A percentile compares a stretch with the other conserved stretches of the same genome.
Evolutionary conservation across 495 filamentous ascomycete genomes (phyloP).

Genomic region (Daldinia grandis): DNA sequence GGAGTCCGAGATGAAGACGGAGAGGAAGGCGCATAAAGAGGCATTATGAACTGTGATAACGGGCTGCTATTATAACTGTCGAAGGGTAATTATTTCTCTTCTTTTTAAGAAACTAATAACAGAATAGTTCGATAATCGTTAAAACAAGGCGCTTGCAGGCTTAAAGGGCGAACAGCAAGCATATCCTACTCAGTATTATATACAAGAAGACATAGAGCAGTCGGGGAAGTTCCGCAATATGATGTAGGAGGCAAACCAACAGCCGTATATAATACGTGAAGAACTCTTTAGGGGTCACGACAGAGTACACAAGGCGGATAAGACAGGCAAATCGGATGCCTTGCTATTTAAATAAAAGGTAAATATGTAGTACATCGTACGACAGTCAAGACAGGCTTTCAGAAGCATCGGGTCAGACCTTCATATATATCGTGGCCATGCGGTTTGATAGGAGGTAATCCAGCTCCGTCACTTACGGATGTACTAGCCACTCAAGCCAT

Average conservation of each 20-base stretch:
- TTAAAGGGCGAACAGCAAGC: not conserved
- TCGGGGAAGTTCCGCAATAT: not conserved
- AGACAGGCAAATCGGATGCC: not conserved
- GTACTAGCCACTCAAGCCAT: too few species aligned
- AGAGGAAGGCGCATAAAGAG: conserved; percentile 28
- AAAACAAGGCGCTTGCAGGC: not conserved
- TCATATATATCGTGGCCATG: not conserved
- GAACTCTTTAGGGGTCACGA: not conserved
- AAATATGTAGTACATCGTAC: not conserved
- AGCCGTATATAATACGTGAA: not conserved
- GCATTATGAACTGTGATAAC: conserved; percentile 5
- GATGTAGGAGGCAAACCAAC: not conserved
- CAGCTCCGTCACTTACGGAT: too few species aligned
- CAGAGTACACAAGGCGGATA: not conserved
- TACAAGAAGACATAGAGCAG: not conserved
- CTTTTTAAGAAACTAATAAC: not conserved
- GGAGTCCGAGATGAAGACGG: conserved; percentile 16
- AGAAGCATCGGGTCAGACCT: not conserved
- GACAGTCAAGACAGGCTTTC: not conserved
- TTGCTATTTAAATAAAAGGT: not conserved
- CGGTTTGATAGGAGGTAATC: too few species aligned
- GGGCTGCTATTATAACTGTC: not conserved
- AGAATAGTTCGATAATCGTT: not conserved
- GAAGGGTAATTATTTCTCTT: not conserved
- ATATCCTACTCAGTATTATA: not conserved